Conservation (phyloP, 1,284 basidiomycete genomes). For the Malassezia japonica region DNA sequence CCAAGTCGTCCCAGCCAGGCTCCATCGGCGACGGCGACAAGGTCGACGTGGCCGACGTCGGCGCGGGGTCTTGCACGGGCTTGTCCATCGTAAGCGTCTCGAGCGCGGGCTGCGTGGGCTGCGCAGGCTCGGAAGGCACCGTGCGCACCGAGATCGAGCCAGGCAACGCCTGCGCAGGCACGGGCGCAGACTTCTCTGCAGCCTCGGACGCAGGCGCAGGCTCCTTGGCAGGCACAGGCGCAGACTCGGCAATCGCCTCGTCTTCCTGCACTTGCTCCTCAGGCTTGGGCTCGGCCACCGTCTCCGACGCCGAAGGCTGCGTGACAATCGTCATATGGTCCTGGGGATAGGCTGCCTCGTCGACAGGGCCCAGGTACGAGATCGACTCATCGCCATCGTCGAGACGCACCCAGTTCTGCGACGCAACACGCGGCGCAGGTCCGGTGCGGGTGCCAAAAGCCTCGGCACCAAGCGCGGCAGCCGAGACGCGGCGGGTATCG, state of each 20-base stretch:
- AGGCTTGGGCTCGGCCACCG: not conserved
- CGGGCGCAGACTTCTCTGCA: too few species aligned
- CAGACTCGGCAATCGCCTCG: not conserved
- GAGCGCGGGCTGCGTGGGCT: not conserved
- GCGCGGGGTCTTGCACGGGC: too few species aligned
- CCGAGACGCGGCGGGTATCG: too few species aligned
- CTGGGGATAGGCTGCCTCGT: too few species aligned
- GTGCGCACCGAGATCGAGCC: too few species aligned
- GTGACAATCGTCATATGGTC: not conserved
- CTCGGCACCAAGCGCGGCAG: not conserved
- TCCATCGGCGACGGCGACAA: not conserved
- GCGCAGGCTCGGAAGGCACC: not conserved
- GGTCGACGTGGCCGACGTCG: not conserved
- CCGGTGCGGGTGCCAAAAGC: not conserved
- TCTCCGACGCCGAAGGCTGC: not conserved
- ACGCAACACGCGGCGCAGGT: not conserved
- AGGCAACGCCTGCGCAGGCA: too few species aligned
- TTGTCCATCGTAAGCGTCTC: not conserved
- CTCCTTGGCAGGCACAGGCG: not conserved
- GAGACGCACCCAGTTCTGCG: constrained; percentile 4
- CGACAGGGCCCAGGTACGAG: constrained; percentile 1
- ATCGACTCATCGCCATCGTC: not conserved
- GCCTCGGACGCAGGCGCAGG: too few species aligned
- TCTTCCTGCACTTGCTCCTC: not conserved
- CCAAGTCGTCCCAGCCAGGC: not conserved